A percentile compares a stretch with the other conserved stretches of the same genome.
phyloP scores from a whole-genome alignment of 768 basidiomycete genomes.

The Tricholoma hemisulphureum region DNA sequence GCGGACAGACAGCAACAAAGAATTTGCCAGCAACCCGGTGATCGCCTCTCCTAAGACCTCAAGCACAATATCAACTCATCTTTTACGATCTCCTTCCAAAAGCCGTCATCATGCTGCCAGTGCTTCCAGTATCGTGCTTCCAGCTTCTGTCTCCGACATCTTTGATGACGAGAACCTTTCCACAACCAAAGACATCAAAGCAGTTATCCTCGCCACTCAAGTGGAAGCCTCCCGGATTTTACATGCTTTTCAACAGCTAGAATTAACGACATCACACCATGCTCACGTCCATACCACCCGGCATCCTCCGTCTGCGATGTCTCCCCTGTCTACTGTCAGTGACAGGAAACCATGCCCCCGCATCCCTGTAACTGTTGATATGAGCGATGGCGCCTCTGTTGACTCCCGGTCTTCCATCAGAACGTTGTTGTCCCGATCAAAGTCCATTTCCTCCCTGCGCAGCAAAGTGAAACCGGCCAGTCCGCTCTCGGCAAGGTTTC shows the following conservation, averaged over 20 bases:
- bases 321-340: conserved; percentile 22
- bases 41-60: not conserved
- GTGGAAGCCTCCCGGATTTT: conserved; percentile 60
- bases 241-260: conserved; percentile 67
- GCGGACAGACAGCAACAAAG: conserved; percentile 19
- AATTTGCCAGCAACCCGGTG: conserved; percentile 9
- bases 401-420: conserved; percentile 42
- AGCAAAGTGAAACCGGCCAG: conserved; percentile 25
- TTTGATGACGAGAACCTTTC: conserved; percentile 55
- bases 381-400: conserved; percentile 41
- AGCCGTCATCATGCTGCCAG: conserved; percentile 14
- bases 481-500: conserved; percentile 29
- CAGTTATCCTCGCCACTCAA: conserved; percentile 61
- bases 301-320: conserved; percentile 29
- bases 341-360: conserved; percentile 10
- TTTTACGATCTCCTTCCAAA: conserved; percentile 7
- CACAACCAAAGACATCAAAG: conserved; percentile 55
- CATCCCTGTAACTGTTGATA: conserved; percentile 14
- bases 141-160: conserved; percentile 31
- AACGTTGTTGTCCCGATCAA: conserved; percentile 42
- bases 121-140: conserved; percentile 20
- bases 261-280: conserved; percentile 55
- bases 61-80: conserved; percentile 8
- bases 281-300: conserved; percentile 40
- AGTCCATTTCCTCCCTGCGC: conserved; percentile 34